These are phyloP conservation scores for Aureobasidium melanogenum DNA, from an alignment of 2,329 filamentous ascomycete species.

Conservation along the genomic window DNA sequence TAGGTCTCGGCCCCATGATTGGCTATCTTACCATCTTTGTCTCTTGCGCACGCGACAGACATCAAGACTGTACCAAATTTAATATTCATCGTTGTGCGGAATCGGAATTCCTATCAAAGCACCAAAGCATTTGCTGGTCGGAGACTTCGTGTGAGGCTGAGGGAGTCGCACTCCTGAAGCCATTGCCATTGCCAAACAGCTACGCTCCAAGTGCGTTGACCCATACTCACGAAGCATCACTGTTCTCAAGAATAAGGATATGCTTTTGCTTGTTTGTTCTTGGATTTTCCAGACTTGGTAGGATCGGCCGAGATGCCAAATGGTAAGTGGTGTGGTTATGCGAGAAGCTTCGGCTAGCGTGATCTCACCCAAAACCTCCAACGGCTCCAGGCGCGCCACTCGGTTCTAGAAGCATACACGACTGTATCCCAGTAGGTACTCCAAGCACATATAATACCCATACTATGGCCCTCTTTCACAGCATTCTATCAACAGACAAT, in stretches of 20 bases:
- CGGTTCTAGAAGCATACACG: slow-evolving; percentile 1
- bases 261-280: neutral
- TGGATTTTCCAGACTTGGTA: neutral
- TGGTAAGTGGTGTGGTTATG: neutral
- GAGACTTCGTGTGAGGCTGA: neutral
- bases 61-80: neutral
- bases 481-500: neutral
- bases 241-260: neutral
- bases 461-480: neutral
- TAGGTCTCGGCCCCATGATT: neutral
- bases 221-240: neutral
- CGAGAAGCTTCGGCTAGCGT: neutral
- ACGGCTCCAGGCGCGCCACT: neutral
- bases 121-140: neutral
- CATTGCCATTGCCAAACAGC: neutral
- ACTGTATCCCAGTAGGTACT: neutral
- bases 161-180: neutral
- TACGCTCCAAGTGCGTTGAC: neutral
- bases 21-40: neutral
- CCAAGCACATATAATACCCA: neutral
- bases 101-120: neutral
- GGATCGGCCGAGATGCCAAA: neutral
- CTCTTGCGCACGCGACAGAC: neutral
- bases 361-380: slow-evolving; percentile 1
- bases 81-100: neutral